A percentile compares a stretch with the other conserved stretches of the same genome.
Evolutionary conservation across 768 basidiomycete genomes (phyloP).

Genomic region (Lentinula guzmanii): DNA sequence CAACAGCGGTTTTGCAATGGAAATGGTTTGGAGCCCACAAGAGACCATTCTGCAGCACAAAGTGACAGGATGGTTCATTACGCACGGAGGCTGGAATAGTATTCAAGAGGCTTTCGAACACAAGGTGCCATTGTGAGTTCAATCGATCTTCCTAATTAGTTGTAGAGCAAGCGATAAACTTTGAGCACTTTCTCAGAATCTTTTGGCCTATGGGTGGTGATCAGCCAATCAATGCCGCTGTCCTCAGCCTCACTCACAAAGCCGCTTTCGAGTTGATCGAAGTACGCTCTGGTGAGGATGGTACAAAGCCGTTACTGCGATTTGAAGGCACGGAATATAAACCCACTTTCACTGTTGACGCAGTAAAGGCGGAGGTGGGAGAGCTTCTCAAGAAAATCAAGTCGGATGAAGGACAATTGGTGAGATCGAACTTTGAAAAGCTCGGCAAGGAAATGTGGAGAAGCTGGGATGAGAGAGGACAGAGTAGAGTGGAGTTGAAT

Average conservation of each 20-base stretch:
- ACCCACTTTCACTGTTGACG: slow-evolving; percentile 1
- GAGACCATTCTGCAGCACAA: not conserved
- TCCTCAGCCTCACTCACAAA: not conserved
- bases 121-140: slow-evolving; percentile 1
- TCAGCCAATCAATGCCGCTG: slow-evolving; percentile 1
- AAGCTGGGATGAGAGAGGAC: not conserved
- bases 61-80: slow-evolving; percentile 2
- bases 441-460: not conserved
- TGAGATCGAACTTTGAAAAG: not conserved
- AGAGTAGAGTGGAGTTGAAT: not conserved
- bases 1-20: not conserved
- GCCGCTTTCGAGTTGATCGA: slow-evolving; percentile 5
- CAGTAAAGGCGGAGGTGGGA: not conserved
- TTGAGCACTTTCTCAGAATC: not conserved
- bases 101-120: not conserved
- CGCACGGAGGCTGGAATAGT: slow-evolving; percentile 6
- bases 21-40: not conserved
- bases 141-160: no score
- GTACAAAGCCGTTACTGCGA: not conserved
- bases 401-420: not conserved
- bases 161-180: no score
- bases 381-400: not conserved
- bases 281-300: slow-evolving; percentile 1
- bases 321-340: not conserved
- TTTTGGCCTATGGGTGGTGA: slow-evolving; percentile 4